Evolutionary conservation across 352 stramenopile genomes (phyloP).

Genomic region (Globisporangium echinulatum): DNA sequence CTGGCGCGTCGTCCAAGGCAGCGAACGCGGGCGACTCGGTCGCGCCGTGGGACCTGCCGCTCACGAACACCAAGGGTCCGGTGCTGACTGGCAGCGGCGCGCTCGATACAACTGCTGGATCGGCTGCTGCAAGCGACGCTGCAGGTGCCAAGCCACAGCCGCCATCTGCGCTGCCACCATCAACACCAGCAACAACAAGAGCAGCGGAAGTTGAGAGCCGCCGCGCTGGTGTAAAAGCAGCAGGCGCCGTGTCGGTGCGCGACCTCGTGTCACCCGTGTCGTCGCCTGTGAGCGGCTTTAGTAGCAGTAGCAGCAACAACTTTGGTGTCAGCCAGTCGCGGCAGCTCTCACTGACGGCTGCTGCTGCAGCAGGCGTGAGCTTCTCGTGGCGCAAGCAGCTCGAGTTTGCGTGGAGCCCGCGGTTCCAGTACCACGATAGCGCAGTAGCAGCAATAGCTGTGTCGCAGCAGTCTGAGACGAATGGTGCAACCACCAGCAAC

Average conservation of each 20-base stretch:
- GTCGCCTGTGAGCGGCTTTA: conserved; percentile 10
- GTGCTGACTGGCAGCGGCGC: conserved; percentile 12
- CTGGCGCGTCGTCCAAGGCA: conserved; percentile 25
- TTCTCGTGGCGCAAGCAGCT: conserved; percentile 54
- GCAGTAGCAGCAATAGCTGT: conserved; percentile 3
- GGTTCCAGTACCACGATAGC: conserved; percentile 35
- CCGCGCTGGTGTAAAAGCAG: conserved; percentile 4
- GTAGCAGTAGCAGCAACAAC: background rate
- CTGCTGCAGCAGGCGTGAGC: conserved; percentile 22
- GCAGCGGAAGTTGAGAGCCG: background rate
- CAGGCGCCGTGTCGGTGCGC: conserved; percentile 6
- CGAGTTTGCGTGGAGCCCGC: conserved; percentile 49
- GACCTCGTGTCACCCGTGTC: conserved; percentile 11
- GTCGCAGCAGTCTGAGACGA: background rate
- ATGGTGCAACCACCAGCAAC: too few species aligned
- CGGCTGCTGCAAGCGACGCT: background rate
- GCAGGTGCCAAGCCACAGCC: background rate
- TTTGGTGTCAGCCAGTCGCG: conserved; percentile 9
- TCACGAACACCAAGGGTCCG: conserved; percentile 33
- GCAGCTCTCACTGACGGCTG: conserved; percentile 16
- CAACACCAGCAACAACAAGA: too few species aligned
- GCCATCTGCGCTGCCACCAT: background rate
- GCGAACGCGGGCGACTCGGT: conserved; percentile 31
- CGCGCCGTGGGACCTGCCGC: conserved; percentile 68
- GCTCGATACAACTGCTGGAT: background rate